A percentile compares a stretch with the other conserved stretches of the same genome.
phyloP scores from a whole-genome alignment of 495 filamentous ascomycete genomes.

The Aspergillus sclerotioniger region DNA sequence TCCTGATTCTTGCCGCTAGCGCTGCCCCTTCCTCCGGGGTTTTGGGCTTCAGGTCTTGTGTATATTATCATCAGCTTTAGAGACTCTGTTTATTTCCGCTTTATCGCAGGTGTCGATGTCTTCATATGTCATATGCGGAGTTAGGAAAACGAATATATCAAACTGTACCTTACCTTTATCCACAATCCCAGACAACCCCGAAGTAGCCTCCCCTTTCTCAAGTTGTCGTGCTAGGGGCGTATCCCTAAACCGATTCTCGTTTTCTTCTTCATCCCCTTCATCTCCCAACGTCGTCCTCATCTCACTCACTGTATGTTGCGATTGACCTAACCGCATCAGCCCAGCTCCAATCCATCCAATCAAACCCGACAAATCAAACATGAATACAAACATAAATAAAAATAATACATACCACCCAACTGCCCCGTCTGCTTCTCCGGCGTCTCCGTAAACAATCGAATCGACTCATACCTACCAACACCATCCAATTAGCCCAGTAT shows the following conservation, averaged over 20 bases:
- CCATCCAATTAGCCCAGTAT: conserved; percentile 36
- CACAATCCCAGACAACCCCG: conserved; percentile 17
- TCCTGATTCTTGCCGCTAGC: conserved; percentile 44
- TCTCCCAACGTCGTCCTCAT: conserved; percentile 16
- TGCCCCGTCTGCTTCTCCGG: conserved; percentile 59
- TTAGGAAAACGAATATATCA: conserved; percentile 26
- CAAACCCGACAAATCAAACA: too few relatives aligned
- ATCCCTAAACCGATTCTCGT: conserved; percentile 21
- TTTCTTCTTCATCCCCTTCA: background rate
- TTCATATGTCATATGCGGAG: conserved; percentile 32
- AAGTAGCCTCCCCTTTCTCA: conserved; percentile 24
- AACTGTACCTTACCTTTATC: conserved; percentile 42
- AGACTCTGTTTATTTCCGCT: conserved; percentile 21
- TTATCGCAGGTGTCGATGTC: conserved; percentile 15
- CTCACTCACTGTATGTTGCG: conserved; percentile 34
- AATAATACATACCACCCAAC: conserved; percentile 46
- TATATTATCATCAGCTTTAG: conserved; percentile 47
- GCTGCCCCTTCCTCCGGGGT: conserved; percentile 35
- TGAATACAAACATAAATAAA: background rate
- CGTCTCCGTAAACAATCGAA: conserved; percentile 44
- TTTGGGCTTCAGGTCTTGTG: conserved; percentile 38
- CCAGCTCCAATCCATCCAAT: background rate
- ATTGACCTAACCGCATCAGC: conserved; percentile 14
- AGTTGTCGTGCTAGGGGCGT: conserved; percentile 30
- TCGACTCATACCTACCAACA: conserved; percentile 58